These are phyloP conservation scores for Agapanthus africanus DNA, from an alignment of 106 monocot species.

Conservation along the genomic window DNA sequence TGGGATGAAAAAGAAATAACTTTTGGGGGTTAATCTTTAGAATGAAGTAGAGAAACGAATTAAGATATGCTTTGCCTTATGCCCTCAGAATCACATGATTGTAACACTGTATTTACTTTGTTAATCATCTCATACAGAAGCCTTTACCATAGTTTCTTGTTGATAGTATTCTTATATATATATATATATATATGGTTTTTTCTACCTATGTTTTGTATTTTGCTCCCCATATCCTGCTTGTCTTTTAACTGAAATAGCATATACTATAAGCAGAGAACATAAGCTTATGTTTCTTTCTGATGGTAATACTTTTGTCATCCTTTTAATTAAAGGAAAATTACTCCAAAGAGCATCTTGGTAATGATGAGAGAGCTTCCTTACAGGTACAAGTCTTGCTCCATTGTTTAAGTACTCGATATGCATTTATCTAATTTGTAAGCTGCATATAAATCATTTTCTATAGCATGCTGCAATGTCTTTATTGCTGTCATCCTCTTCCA, in stretches of 20 bases:
- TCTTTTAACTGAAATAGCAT: not conserved
- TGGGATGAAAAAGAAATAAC: too few species aligned
- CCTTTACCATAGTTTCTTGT: not conserved
- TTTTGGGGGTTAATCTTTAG: too few species aligned
- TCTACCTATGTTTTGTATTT: not conserved
- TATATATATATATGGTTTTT: too few species aligned
- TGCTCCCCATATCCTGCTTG: not conserved
- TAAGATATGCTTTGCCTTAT: too few species aligned
- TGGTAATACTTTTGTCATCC: too few species aligned
- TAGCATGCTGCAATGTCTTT: not conserved
- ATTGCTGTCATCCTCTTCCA: not conserved
- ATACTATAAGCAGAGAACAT: not conserved
- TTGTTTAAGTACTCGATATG: not conserved
- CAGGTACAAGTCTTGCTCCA: slow-evolving; percentile 25
- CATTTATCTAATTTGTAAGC: not conserved
- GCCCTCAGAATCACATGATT: too few species aligned
- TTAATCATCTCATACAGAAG: too few species aligned
- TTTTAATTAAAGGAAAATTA: slow-evolving; percentile 32
- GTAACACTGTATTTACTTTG: too few species aligned
- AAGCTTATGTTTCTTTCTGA: not conserved
- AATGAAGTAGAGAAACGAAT: too few species aligned
- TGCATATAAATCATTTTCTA: not conserved
- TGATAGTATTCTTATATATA: not conserved
- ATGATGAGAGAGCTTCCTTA: slow-evolving; percentile 41
- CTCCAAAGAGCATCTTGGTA: slow-evolving; percentile 30